Percentiles rank a stretch among this genome's conserved stretches.
Conservation (phyloP, 2,329 filamentous ascomycete species). For the Periconia digitata region DNA sequence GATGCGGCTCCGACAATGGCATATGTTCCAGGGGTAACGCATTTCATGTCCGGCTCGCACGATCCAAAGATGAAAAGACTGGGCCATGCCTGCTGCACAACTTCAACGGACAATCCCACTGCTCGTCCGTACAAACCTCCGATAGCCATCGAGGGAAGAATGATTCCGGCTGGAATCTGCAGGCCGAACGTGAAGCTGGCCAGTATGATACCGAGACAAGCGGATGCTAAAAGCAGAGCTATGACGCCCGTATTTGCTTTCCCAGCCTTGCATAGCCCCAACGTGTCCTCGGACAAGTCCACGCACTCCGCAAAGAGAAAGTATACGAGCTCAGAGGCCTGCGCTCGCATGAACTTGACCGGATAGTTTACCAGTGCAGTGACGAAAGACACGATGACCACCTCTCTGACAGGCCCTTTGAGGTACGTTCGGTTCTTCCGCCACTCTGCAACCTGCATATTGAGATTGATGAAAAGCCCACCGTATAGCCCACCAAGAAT, state of each 20-base stretch:
- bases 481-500: slow-evolving; percentile 92
- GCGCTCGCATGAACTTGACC: slow-evolving; percentile 93
- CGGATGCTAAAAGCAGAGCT: slow-evolving; percentile 77
- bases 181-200: slow-evolving; percentile 89
- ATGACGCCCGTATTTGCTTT: slow-evolving; percentile 81
- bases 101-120: slow-evolving; percentile 84
- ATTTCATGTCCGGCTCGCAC: slow-evolving; percentile 83
- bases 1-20: slow-evolving; percentile 95
- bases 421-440: slow-evolving; percentile 71
- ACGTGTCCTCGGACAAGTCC: slow-evolving; percentile 77
- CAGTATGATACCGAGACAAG: slow-evolving; percentile 80
- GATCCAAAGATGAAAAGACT: slow-evolving; percentile 74
- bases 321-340: slow-evolving; percentile 87
- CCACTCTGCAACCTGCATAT: slow-evolving; percentile 84
- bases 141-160: slow-evolving; percentile 94
- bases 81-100: slow-evolving; percentile 79
- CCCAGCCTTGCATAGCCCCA: slow-evolving; percentile 87
- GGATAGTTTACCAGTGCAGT: slow-evolving; percentile 93
- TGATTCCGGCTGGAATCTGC: slow-evolving; percentile 91
- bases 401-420: slow-evolving; percentile 72
- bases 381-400: slow-evolving; percentile 74
- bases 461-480: slow-evolving; percentile 90
- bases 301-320: slow-evolving; percentile 90
- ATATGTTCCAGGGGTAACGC: slow-evolving; percentile 92
- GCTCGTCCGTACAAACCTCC: slow-evolving; percentile 88